Evolutionary conservation across 2,329 filamentous ascomycete genomes (phyloP).

Genomic region (Pseudogymnoascus sp.): DNA sequence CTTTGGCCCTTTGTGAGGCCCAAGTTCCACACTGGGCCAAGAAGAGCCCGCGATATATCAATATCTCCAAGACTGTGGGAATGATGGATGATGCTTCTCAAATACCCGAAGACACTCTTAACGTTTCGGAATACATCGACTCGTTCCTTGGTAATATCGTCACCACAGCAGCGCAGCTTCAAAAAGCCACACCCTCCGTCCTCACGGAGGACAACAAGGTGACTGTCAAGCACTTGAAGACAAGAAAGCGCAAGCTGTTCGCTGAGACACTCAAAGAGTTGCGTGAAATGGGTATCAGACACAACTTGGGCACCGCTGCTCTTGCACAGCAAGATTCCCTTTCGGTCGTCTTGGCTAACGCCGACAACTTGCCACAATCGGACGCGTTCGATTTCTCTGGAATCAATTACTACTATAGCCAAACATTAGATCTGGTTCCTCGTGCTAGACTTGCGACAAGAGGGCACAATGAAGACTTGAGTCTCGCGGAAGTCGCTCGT

Average conservation of each 20-base stretch:
- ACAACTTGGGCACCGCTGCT: slow-evolving; percentile 68
- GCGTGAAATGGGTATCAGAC: slow-evolving; percentile 81
- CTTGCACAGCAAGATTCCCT: slow-evolving; percentile 67
- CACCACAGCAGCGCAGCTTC: slow-evolving; percentile 62
- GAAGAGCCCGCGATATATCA: slow-evolving; percentile 59
- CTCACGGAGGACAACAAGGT: slow-evolving; percentile 83
- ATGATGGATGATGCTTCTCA: slow-evolving; percentile 63
- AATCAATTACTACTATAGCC: slow-evolving; percentile 70
- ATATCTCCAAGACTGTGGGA: slow-evolving; percentile 60
- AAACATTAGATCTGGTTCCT: slow-evolving; percentile 66
- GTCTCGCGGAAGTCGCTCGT: slow-evolving; percentile 67
- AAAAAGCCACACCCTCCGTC: slow-evolving; percentile 73
- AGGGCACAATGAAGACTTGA: slow-evolving; percentile 80
- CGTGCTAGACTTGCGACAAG: slow-evolving; percentile 58
- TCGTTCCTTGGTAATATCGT: slow-evolving; percentile 63
- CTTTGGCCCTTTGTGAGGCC: slow-evolving; percentile 21
- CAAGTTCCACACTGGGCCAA: slow-evolving; percentile 34
- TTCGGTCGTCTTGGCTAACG: slow-evolving; percentile 59
- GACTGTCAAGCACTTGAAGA: slow-evolving; percentile 79
- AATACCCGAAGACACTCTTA: slow-evolving; percentile 43
- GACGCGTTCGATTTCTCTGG: slow-evolving; percentile 28
- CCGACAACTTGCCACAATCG: slow-evolving; percentile 31
- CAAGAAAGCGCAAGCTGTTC: slow-evolving; percentile 80
- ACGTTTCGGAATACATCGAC: slow-evolving; percentile 54
- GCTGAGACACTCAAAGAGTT: slow-evolving; percentile 79